Evolutionary conservation across 2,329 filamentous ascomycete genomes (phyloP).

Genomic region (Trichocomaceae sp.): DNA sequence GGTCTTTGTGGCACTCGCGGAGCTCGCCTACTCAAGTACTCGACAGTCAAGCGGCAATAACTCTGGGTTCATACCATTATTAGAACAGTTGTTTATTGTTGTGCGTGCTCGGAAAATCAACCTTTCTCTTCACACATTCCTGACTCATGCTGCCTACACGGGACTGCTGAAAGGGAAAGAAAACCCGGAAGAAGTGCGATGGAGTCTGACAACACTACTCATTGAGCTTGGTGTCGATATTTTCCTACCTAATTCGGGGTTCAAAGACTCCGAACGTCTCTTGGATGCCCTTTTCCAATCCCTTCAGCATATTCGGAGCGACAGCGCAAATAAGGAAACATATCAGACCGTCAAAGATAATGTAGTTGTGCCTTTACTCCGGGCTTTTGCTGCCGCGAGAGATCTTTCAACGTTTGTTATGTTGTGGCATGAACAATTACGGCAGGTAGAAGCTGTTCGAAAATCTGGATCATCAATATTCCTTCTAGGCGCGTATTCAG

Average conservation of each 20-base stretch:
- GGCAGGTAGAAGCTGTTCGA: constrained; percentile 30
- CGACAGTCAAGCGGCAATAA: constrained; percentile 25
- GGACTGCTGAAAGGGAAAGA: constrained; percentile 29
- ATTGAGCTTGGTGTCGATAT: constrained; percentile 38
- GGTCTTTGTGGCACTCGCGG: constrained; percentile 40
- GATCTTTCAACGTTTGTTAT: constrained; percentile 35
- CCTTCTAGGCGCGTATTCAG: constrained; percentile 23
- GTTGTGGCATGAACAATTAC: constrained; percentile 36
- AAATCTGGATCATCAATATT: neutral
- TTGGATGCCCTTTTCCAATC: constrained; percentile 32
- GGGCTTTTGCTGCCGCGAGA: constrained; percentile 36
- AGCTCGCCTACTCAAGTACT: constrained; percentile 32
- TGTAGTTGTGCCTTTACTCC: constrained; percentile 35
- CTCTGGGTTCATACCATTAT: constrained; percentile 25
- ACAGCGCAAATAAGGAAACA: constrained; percentile 14
- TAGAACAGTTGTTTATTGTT: constrained; percentile 36
- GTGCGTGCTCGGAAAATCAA: constrained; percentile 33
- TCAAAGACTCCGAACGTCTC: constrained; percentile 31
- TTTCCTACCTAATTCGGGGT: constrained; percentile 39
- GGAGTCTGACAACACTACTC: constrained; percentile 37
- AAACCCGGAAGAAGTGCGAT: constrained; percentile 29
- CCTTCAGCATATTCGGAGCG: constrained; percentile 25
- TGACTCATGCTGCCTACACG: constrained; percentile 37
- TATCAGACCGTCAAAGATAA: constrained; percentile 32
- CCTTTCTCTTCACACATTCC: constrained; percentile 35